phyloP scores from a whole-genome alignment of 345 rosid genomes.

The Hibiscus trionum region DNA sequence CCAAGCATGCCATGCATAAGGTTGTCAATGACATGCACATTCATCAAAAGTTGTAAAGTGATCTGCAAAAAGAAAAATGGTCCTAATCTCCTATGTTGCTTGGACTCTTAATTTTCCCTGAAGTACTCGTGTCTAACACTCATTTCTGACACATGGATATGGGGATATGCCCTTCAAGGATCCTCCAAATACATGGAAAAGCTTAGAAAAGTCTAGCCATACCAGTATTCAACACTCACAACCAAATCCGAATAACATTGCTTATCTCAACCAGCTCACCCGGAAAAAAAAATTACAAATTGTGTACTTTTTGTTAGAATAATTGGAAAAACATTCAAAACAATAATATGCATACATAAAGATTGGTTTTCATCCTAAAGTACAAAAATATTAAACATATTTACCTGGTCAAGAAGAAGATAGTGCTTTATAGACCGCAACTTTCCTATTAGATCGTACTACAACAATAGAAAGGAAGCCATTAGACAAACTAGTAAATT shows the following conservation, averaged over 20 bases:
- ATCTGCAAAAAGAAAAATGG: not conserved
- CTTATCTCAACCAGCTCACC: too few species aligned
- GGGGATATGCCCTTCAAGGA: too few species aligned
- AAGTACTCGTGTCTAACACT: too few species aligned
- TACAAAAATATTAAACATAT: conserved; percentile 7
- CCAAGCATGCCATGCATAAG: not conserved
- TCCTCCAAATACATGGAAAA: too few species aligned
- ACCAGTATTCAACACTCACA: too few species aligned
- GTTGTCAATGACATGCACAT: not conserved
- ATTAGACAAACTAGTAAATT: conserved; percentile 15
- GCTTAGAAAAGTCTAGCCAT: too few species aligned
- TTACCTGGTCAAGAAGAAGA: conserved; percentile 98
- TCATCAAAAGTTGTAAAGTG: not conserved
- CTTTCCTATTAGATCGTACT: conserved; percentile 93
- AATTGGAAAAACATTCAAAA: conserved; percentile 9
- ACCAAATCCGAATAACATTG: not conserved
- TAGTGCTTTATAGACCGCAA: conserved; percentile 86
- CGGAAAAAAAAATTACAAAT: not conserved
- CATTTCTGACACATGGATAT: too few species aligned
- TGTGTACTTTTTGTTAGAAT: not conserved
- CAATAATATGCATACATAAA: conserved; percentile 1
- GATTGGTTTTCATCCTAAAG: conserved; percentile 1
- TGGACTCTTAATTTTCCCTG: too few species aligned
- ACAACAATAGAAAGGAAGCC: conserved; percentile 15
- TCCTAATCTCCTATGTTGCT: not conserved